Evolutionary conservation across 1,139 yeast genomes (phyloP).

Genomic region (Pichia sp.): DNA sequence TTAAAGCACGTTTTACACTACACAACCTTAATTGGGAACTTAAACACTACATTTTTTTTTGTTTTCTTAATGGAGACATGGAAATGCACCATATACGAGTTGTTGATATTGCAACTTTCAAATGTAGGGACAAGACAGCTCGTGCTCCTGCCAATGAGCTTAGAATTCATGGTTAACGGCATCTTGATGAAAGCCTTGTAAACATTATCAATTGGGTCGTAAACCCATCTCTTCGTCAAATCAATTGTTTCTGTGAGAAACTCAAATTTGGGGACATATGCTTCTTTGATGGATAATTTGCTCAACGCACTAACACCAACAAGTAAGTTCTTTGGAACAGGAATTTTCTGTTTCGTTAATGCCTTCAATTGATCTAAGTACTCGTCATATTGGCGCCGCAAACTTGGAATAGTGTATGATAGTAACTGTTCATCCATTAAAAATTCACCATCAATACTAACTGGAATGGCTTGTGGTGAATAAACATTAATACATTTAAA

Average conservation of each 20-base stretch:
- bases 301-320: constrained; percentile 7
- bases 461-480: constrained; percentile 16
- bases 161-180: constrained; percentile 6
- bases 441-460: constrained; percentile 18
- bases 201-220: not conserved
- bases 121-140: constrained; percentile 10
- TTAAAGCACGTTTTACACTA: too few species aligned
- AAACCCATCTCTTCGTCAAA: constrained; percentile 7
- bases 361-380: constrained; percentile 6
- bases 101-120: constrained; percentile 9
- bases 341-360: constrained; percentile 2
- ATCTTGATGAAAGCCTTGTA: constrained; percentile 3
- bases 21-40: constrained; percentile 8
- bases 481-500: constrained; percentile 14
- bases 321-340: constrained; percentile 8
- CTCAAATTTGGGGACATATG: constrained; percentile 7
- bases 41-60: constrained; percentile 6
- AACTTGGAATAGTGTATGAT: constrained; percentile 5
- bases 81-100: constrained; percentile 9
- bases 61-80: constrained; percentile 2
- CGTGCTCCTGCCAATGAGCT: constrained; percentile 1
- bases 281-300: constrained; percentile 7
- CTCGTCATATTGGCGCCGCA: constrained; percentile 6
- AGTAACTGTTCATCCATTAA: constrained; percentile 11
- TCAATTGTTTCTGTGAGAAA: constrained; percentile 5